Evolutionary conservation across 306 rosid genomes (phyloP), one percentile per base, ranked within the genome.

Genomic region (Corylus americana): DNA sequence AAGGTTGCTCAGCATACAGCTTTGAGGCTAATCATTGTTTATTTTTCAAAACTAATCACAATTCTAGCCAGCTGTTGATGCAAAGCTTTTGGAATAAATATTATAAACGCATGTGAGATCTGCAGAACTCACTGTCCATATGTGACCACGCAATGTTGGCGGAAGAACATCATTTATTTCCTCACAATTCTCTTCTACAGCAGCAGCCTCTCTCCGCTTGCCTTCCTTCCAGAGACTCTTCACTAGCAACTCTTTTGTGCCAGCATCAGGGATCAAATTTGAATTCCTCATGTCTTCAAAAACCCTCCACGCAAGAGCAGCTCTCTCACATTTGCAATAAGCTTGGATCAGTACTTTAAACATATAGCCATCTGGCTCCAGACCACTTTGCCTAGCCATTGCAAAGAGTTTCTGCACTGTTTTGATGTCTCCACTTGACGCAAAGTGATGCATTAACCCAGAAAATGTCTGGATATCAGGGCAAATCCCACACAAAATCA

Each of bases 141-240:
- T 78, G 87, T 91, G 97, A 73, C 93, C 97, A 11, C 59, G 87
- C 76, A 88, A 79, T 80, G 82, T 74, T 53, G 73, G 91, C 16
- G 91, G 97, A 86, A 88, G 90, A 42, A 73, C 85, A 11, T 71
- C 77, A 47, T 70, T 83, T 64, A 78, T 78, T 80, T 90, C 91
- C 82, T 86, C 88, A 70, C 83, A 91, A 71, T 86, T 83, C 83
- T 88, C 97, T 83, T 88, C 90, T 48, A 90, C 92, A 16, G 89
- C 81, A 31, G 97, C 94, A 55, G 93, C 98, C 80, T 93, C 98
- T 77, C 89, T 86, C 63, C 97, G 85, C 83, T 86, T 88, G 79
- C 92, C 94, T 87, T 93, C 94, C 85, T 81, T 90, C 97, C 98
- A 93, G 27, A 93, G 97, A 84, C 93, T 86, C 87, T 86, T 90